Base-by-base conservation (phyloP, 2,329 filamentous ascomycete genomes). In the Tolypocladium tropicale region DNA sequence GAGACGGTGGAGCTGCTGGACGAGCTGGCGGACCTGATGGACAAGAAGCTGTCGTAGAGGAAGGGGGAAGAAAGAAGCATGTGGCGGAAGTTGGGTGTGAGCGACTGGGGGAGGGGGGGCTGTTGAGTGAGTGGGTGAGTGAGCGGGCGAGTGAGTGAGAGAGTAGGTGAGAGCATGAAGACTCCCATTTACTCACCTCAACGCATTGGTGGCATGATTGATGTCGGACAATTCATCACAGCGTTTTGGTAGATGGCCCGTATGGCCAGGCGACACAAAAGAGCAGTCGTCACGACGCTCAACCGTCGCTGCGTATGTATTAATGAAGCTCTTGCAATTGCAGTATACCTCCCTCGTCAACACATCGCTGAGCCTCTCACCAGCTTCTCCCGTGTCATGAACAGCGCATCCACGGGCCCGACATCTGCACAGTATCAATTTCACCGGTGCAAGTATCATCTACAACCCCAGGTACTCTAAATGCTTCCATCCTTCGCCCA, bases 1-100 rank as follows among this genome's bases (percentile, higher is more conserved):
- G 94, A 99, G 78, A 99, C 94, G 33, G 90, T 96, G 41, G 85
- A 89, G 63, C 72, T 97, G 64, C 73, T 99, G 58, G 91, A 96
- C 65, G 94, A 97, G 76, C 75, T 96, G 67, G 78, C 78, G 0
- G 78, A 76, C 53, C 66, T 89, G 65, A 43, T 43, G 41, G 3
- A 48, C 12, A 48, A 48, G 43, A 48, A 48, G 43, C 43, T 48
- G 43, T 48, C 43, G 23, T 48, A 48, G 43, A 4, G 2, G 21
- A 7, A 6, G n/a, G 39, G 3, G 39, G 4, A 2, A 7, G 23
- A 4, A 12, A 18, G 23, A 12, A 18, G 23, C 9, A 25, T 46
- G 23, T 28, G 43, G 18, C 10, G 43, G 28, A 25, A 48, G 43
- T 16, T 3, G 4, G 41, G 41, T 2, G 21, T 46, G 23, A 21